Percentiles rank a stretch among this genome's conserved stretches.
phyloP scores from a whole-genome alignment of 2,329 filamentous ascomycete species.

The Lachnellula occidentalis region DNA sequence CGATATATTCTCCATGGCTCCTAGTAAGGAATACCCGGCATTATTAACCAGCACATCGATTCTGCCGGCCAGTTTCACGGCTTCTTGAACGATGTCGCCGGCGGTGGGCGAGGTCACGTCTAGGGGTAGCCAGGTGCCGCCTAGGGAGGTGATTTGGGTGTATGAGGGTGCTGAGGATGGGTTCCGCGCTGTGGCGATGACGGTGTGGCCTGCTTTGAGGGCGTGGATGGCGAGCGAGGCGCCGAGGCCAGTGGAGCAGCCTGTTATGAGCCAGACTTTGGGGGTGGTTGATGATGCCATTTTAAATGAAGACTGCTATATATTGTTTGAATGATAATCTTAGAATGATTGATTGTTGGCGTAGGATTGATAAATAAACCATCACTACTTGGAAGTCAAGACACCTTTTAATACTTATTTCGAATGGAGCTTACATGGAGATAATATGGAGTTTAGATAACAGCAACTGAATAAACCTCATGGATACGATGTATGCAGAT shows the following conservation, averaged over 20 bases:
- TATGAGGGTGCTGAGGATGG: not conserved
- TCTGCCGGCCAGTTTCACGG: not conserved
- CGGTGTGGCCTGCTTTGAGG: slow-evolving; percentile 4
- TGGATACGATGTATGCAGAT: no score
- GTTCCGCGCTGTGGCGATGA: slow-evolving; percentile 12
- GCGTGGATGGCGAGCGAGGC: slow-evolving; percentile 3
- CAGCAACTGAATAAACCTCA: not conserved
- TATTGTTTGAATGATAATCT: no score
- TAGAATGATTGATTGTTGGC: no score
- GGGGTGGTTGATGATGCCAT: no score
- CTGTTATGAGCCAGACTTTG: slow-evolving; percentile 9
- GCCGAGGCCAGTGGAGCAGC: slow-evolving; percentile 8
- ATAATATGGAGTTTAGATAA: not conserved
- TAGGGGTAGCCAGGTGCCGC: not conserved
- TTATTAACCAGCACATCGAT: slow-evolving; percentile 20
- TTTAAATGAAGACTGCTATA: no score
- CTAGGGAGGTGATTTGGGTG: not conserved
- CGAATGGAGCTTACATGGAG: not conserved
- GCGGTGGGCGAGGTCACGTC: not conserved
- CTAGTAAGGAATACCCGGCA: slow-evolving; percentile 35
- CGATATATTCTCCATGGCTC: slow-evolving; percentile 44
- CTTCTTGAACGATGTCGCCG: not conserved
- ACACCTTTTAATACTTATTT: no score
- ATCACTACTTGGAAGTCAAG: no score
- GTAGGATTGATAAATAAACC: no score